phyloP scores from a whole-genome alignment of 371 early-diverging fungal genomes.

The Apophysomyces elegans region DNA sequence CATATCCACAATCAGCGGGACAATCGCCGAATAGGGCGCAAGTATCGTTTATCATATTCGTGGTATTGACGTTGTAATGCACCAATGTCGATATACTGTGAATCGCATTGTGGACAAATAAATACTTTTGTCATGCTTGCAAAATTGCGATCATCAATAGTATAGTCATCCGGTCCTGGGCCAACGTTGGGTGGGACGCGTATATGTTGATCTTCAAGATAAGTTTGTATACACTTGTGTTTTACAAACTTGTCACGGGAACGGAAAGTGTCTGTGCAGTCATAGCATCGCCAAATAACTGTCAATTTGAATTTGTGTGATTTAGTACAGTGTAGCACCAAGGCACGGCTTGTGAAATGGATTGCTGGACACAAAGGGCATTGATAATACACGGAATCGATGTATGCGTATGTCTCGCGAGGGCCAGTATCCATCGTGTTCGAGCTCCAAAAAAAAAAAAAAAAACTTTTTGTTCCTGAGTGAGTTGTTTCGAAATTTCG shows the following conservation, averaged over 20 bases:
- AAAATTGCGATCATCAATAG: background rate
- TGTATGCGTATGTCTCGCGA: background rate
- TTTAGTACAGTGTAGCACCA: constrained; percentile 1
- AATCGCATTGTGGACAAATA: background rate
- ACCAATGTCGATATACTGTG: background rate
- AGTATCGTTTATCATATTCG: background rate
- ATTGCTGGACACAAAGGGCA: background rate
- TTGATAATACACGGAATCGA: background rate
- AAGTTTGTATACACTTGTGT: background rate
- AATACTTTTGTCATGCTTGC: background rate
- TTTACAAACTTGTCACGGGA: background rate
- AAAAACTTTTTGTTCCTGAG: background rate
- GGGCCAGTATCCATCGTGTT: background rate
- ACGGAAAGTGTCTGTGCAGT: background rate
- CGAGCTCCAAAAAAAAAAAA: background rate
- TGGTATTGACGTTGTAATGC: background rate
- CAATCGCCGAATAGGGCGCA: background rate
- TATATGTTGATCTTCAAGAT: background rate
- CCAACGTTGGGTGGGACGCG: background rate
- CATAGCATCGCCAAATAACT: background rate
- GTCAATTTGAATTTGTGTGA: background rate
- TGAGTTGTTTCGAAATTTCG: background rate
- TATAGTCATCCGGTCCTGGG: background rate
- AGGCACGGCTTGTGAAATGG: background rate
- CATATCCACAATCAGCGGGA: background rate